A percentile compares a stretch with the other conserved stretches of the same genome.
Evolutionary conservation across 108 stramenopile genomes (phyloP).

Genomic region (Cyclotella cryptica): DNA sequence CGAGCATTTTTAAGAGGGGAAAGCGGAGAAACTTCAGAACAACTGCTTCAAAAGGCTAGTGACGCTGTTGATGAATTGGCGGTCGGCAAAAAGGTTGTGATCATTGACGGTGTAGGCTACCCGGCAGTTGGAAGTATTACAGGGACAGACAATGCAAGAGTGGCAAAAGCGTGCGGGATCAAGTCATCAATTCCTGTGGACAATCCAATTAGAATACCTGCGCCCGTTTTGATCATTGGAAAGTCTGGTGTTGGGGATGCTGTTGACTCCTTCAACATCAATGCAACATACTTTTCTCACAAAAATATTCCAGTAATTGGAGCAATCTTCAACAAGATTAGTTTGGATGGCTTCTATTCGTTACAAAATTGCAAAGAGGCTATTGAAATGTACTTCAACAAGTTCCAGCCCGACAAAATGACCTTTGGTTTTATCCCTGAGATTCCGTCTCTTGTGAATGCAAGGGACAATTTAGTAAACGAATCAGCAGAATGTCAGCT

Average conservation of each 20-base stretch:
- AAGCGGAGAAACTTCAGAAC: conserved; percentile 68
- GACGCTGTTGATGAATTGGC: conserved; percentile 84
- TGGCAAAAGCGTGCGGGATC: conserved; percentile 71
- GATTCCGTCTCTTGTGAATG: conserved; percentile 51
- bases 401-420: conserved; percentile 49
- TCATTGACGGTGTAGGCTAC: conserved; percentile 98
- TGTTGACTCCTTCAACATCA: conserved; percentile 96
- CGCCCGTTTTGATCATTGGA: conserved; percentile 76
- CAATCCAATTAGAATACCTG: conserved; percentile 44
- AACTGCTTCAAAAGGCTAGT: conserved; percentile 74
- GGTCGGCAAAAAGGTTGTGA: conserved; percentile 71
- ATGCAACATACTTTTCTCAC: conserved; percentile 90
- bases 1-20: conserved; percentile 91
- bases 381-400: conserved; percentile 77
- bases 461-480: conserved; percentile 33
- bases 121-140: conserved; percentile 97
- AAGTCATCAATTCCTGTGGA: conserved; percentile 24
- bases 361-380: conserved; percentile 78
- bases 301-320: conserved; percentile 83
- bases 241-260: conserved; percentile 93
- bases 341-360: conserved; percentile 84
- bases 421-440: conserved; percentile 87
- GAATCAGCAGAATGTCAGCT: conserved; percentile 46
- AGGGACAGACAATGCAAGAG: conserved; percentile 93
- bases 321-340: conserved; percentile 89